A percentile compares a stretch with the other conserved stretches of the same genome.
Evolutionary conservation across 768 basidiomycete species (phyloP).

Genomic region (Lactarius hatsudake): DNA sequence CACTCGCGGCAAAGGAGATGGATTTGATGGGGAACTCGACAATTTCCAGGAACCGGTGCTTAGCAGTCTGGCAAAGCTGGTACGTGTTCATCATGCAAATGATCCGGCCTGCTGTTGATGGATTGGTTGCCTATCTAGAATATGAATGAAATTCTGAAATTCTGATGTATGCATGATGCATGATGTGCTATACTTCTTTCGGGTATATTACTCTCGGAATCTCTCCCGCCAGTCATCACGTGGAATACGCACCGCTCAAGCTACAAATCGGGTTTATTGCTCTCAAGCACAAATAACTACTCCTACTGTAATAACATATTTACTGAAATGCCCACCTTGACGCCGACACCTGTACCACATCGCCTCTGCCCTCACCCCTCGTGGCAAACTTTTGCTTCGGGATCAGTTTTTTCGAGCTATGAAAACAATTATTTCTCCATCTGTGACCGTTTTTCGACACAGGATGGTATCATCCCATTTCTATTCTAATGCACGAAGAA

Average conservation of each 20-base stretch:
- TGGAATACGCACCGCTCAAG: too few relatives aligned
- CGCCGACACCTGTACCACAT: too few relatives aligned
- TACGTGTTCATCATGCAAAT: not conserved
- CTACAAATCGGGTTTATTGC: not conserved
- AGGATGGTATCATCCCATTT: too few relatives aligned
- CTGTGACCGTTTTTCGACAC: not conserved
- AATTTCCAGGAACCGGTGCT: conserved; percentile 23
- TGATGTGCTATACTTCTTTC: not conserved
- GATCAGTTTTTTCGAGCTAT: not conserved
- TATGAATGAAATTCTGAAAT: not conserved
- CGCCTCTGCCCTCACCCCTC: not conserved
- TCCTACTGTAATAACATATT: not conserved
- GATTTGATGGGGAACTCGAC: conserved; percentile 19
- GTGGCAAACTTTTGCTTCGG: conserved; percentile 1
- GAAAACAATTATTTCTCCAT: not conserved
- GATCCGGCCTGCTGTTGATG: not conserved
- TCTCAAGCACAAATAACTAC: not conserved
- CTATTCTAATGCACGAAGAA: not conserved
- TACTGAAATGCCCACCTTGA: not conserved
- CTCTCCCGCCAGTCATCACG: not conserved
- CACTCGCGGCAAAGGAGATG: conserved; percentile 10
- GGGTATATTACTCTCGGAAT: not conserved
- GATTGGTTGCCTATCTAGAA: not conserved
- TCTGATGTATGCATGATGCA: not conserved
- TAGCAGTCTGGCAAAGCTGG: conserved; percentile 20